Evolutionary conservation across 768 basidiomycete genomes (phyloP), one percentile per base, ranked within the genome.

Genomic region (Neoboletus subvelutipes): DNA sequence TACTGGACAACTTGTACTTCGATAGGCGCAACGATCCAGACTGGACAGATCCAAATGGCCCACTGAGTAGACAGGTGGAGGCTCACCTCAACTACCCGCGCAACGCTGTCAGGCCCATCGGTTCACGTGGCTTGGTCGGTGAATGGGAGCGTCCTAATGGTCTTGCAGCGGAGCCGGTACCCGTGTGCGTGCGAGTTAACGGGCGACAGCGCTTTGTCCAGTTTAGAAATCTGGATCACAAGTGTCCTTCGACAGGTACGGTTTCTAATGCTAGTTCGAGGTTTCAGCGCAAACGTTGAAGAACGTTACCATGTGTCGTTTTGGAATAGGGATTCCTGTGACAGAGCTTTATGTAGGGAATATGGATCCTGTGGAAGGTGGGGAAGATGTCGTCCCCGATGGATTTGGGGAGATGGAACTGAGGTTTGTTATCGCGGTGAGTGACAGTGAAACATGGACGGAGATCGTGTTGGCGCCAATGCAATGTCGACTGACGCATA

Each of bases 181-280:
- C 58, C 3, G 28, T 46, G 12, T 6, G 28, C 26, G 20, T 5
- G n/a, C 41, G 6, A 8, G 1, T 20, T 2, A 18, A 7, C 13
- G 7, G 6, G n/a, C 28, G 22, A 11, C 28, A 18, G 18, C 5
- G 9, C 18, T 11, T 17, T 4, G 13, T 60, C n/a, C 55, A 58
- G 10, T 66, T 67, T 15, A 36, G 5, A 20, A 39, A 29, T n/a
- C 34, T 9, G 12, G 3, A 28, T 12, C 24, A 1, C 12, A 10
- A 9, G 2, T 24, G 43, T 13, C 47, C 45, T 26, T 58, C 54
- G 10, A 29, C 11, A 9, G 63, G 63, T 60, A 41, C 8, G 49
- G 28, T 50, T 37, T 39, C 39, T 6, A 10, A 37, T 37, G 12
- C 17, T 29, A 18, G 28, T 13, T n/a, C 18, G 24, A n/a, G 17